Conservation (phyloP, 768 basidiomycete species). For the Mycena rosella region DNA sequence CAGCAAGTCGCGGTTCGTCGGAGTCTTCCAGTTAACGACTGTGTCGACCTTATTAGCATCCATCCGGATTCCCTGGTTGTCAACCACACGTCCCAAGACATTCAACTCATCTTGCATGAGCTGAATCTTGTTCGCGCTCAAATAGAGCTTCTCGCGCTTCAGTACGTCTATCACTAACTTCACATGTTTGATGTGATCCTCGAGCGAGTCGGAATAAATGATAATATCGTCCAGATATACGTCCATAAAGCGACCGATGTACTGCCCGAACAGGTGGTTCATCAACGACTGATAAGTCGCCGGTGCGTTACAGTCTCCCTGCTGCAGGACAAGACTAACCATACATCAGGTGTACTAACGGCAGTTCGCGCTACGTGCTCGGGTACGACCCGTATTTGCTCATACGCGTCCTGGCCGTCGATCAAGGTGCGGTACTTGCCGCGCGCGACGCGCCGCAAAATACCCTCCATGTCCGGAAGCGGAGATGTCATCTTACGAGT, state of each 20-base stretch:
- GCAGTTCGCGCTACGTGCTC: background rate
- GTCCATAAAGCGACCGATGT: too few species aligned
- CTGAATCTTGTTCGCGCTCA: conserved; percentile 2
- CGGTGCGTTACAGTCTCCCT: background rate
- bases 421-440: background rate
- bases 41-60: background rate
- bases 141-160: background rate
- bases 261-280: too few species aligned
- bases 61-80: background rate
- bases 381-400: background rate
- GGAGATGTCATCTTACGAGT: background rate
- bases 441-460: background rate
- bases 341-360: background rate
- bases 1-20: background rate
- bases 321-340: background rate
- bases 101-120: background rate
- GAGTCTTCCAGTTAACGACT: background rate
- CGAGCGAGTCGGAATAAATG: background rate
- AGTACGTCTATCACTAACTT: background rate
- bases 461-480: too few species aligned
- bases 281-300: too few species aligned
- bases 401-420: background rate
- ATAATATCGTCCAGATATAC: too few species aligned
- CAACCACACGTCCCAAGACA: background rate
- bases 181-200: background rate